Conservation (phyloP, 164 flowering plant species). For the grape (Vitis vinifera) region ASM3070453v1 NC_081807.1:2098001-2098500, state of each 20-base stretch:
- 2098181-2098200: conserved; percentile 69
- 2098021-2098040: conserved; percentile 85
- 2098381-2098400: neutral
- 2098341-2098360: conserved; percentile 63
- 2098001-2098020: conserved; percentile 50
- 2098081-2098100: conserved; percentile 81
- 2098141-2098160: conserved; percentile 84
- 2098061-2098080: conserved; percentile 54
- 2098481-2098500: too few species aligned
- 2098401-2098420: neutral
- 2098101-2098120: conserved; percentile 89
- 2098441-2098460: too few species aligned
- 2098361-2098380: conserved; percentile 12
- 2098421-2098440: too few species aligned
- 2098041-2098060: conserved; percentile 73
- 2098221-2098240: conserved; percentile 64
- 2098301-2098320: conserved; percentile 29
- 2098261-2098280: conserved; percentile 59
- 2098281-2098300: conserved; percentile 56
- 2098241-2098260: conserved; percentile 38
- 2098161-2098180: conserved; percentile 64
- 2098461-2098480: too few species aligned
- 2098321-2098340: conserved; percentile 45
- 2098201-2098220: conserved; percentile 58
- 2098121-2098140: conserved; percentile 69